Conservation (phyloP, 768 basidiomycete genomes). For the Mycena leptocephala region DNA sequence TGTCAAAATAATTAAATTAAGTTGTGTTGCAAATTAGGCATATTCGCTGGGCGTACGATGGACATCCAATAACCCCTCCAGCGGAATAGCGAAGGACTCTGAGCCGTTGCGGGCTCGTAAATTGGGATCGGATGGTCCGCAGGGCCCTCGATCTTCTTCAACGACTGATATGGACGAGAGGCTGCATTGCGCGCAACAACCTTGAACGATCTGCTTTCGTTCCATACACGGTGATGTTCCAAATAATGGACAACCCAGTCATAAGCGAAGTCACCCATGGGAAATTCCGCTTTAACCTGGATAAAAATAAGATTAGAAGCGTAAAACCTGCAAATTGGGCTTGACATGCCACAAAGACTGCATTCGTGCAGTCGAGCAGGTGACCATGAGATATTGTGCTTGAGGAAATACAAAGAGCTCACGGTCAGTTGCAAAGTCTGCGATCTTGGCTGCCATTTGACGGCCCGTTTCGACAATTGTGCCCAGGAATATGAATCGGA, state of each 20-base stretch:
- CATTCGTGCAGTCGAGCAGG: neutral
- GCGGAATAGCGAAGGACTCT: conserved; percentile 25
- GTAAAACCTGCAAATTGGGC: neutral
- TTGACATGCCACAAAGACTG: conserved; percentile 9
- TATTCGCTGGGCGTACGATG: neutral
- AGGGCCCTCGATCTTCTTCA: neutral
- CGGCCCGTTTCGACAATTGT: conserved; percentile 11
- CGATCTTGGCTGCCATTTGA: neutral
- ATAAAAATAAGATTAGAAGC: neutral
- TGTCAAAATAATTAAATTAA: neutral
- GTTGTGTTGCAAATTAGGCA: neutral
- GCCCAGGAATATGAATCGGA: conserved; percentile 24
- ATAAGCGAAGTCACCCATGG: conserved; percentile 21
- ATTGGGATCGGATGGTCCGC: conserved; percentile 13
- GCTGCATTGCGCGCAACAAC: conserved; percentile 29
- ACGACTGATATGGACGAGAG: neutral
- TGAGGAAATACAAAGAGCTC: neutral
- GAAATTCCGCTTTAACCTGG: conserved; percentile 25
- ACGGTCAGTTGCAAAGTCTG: neutral
- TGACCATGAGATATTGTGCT: neutral
- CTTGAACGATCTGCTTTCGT: conserved; percentile 31
- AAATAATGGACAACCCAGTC: conserved; percentile 30
- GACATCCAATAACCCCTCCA: conserved; percentile 36
- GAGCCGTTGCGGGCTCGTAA: conserved; percentile 25
- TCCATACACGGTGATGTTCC: conserved; percentile 30